These are phyloP conservation scores for Diaporthe ilicicola DNA, from an alignment of 2,329 filamentous ascomycete species.

Conservation along the genomic window DNA sequence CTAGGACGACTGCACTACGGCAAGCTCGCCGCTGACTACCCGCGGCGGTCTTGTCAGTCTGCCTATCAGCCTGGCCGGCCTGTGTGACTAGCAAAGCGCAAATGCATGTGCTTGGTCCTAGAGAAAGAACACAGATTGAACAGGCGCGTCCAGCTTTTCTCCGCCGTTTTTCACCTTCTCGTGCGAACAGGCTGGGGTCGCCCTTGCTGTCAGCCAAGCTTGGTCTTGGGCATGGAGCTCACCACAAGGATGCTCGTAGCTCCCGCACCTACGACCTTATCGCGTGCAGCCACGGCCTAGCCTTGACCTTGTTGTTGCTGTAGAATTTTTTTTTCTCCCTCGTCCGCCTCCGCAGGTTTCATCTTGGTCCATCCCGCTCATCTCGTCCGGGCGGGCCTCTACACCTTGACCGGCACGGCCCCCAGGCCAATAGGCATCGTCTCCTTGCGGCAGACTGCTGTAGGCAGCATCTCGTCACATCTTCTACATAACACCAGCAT, in stretches of 20 bases:
- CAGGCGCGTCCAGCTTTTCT: constrained; percentile 17
- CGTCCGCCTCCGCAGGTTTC: background rate
- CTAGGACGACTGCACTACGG: background rate
- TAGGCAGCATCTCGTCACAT: constrained; percentile 1
- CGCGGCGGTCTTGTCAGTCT: background rate
- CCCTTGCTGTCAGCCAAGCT: constrained; percentile 17
- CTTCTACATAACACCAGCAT: constrained; percentile 5
- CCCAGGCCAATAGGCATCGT: constrained; percentile 7
- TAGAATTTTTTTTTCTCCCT: background rate
- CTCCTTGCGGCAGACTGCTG: background rate
- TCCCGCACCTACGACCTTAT: constrained; percentile 19
- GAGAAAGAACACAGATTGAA: constrained; percentile 2
- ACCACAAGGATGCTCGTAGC: constrained; percentile 27
- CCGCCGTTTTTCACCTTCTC: background rate
- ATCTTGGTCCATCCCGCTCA: background rate
- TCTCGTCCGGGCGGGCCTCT: constrained; percentile 1
- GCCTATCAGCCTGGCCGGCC: constrained; percentile 11
- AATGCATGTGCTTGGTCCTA: constrained; percentile 16
- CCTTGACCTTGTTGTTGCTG: constrained; percentile 6
- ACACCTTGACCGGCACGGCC: background rate
- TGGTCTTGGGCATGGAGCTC: constrained; percentile 14
- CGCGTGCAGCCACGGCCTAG: constrained; percentile 13
- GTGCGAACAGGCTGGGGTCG: constrained; percentile 19
- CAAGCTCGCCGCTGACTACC: background rate
- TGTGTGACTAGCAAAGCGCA: constrained; percentile 1